These are phyloP conservation scores for Saitozyma podzolica DNA, from an alignment of 768 basidiomycete species.

Conservation along the genomic window DNA sequence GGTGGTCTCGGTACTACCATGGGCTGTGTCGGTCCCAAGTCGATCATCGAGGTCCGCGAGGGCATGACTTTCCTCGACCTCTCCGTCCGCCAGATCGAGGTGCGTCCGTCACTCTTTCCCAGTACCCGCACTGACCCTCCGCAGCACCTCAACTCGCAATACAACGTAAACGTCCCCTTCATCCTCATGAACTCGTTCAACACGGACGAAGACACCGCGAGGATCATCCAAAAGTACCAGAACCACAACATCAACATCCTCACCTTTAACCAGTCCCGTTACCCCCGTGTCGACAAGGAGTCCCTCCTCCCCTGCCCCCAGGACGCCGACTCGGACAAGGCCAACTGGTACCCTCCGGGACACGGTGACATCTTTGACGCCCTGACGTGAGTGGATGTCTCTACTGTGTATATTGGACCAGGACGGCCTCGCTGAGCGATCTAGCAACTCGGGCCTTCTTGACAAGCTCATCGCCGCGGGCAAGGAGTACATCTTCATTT, in stretches of 20 bases:
- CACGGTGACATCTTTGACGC: constrained; percentile 97
- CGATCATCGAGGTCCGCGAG: constrained; percentile 91
- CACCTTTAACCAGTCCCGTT: constrained; percentile 86
- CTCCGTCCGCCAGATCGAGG: constrained; percentile 87
- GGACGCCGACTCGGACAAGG: constrained; percentile 77
- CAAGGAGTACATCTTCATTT: constrained; percentile 96
- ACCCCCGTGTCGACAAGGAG: constrained; percentile 89
- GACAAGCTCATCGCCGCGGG: constrained; percentile 85
- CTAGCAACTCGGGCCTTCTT: constrained; percentile 80
- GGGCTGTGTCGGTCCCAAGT: constrained; percentile 70
- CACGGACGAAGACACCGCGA: constrained; percentile 92
- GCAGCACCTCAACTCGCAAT: constrained; percentile 77
- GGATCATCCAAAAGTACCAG: constrained; percentile 93
- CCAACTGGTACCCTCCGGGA: constrained; percentile 93
- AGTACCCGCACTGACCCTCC: constrained; percentile 1
- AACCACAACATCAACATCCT: constrained; percentile 92
- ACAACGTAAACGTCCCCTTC: constrained; percentile 87
- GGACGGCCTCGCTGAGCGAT: neutral
- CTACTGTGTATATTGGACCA: neutral
- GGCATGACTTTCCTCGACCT: constrained; percentile 97
- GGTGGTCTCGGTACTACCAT: constrained; percentile 85
- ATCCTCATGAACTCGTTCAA: constrained; percentile 99
- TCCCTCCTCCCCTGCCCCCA: constrained; percentile 80
- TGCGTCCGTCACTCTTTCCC: constrained; percentile 31
- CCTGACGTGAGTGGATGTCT: constrained; percentile 55